Conservation (phyloP, 1,284 basidiomycete genomes). For the Leccinum pachyderme region DNA sequence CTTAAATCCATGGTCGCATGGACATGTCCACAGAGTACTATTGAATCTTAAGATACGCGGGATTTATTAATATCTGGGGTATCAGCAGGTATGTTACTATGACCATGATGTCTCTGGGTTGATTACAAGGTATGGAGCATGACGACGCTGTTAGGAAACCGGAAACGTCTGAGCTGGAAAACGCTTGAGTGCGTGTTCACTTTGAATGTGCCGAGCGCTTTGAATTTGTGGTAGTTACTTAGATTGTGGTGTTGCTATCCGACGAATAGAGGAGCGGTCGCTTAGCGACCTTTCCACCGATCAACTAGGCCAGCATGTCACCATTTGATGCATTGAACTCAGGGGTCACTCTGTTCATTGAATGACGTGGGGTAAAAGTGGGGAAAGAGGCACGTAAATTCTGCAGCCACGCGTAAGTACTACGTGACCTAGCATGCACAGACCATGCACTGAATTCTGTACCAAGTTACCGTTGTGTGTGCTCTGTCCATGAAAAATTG, state of each 20-base stretch:
- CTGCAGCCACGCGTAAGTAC: conserved; percentile 45
- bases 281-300: too few relatives aligned
- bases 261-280: too few relatives aligned
- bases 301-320: conserved; percentile 52
- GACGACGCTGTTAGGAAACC: neutral
- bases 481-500: conserved; percentile 44
- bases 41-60: neutral
- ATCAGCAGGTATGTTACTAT: neutral
- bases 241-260: too few relatives aligned
- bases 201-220: conserved; percentile 18
- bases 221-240: too few relatives aligned
- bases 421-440: conserved; percentile 10
- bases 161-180: neutral
- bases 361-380: conserved; percentile 35
- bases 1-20: neutral
- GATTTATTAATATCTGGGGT: neutral
- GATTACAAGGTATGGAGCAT: neutral
- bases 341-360: conserved; percentile 56
- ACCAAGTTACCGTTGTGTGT: conserved; percentile 61
- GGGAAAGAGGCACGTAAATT: conserved; percentile 57
- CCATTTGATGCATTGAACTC: conserved; percentile 6
- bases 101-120: neutral
- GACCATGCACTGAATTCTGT: conserved; percentile 6
- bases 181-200: neutral
- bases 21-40: neutral